Base-by-base conservation (phyloP, 83 land plant genomes). In the Isoetes engelmannii region DNA sequence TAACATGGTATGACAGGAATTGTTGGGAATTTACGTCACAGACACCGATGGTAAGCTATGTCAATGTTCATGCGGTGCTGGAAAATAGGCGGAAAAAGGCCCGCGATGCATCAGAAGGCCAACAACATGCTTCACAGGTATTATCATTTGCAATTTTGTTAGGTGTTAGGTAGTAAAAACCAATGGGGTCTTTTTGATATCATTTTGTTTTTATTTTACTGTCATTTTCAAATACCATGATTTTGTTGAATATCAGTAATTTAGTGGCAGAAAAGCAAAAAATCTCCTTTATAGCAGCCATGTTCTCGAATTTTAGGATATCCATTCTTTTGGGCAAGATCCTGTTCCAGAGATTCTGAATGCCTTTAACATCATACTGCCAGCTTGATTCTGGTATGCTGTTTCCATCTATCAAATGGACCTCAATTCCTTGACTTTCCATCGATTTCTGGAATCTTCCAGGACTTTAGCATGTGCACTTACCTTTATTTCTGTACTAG, bases 371-470 rank as follows among this genome's bases (percentile, higher is more conserved):
- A 7, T 64, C 47, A 48, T 10, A 18, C 50, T 67, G 54, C 63
- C 69, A 67, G 63, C 60, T 67, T 67, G 61, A 46, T 5, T 13
- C 69, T 69, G 72, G 55, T 7, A 54, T 67, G 18, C 54, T 50
- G 17, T 43, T 65, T 57, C 55, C 50, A 15, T 66, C 74, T 48
- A 68, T 45, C 49, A 55, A 19, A 28, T 67, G 44, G 20, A 73
- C 75, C 49, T 74, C 76, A 69, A 94, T 75, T 41, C 99, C 99
- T 48, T 77, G 83, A 45, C 56, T 76, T 91, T 89, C 93, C 99
- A 95, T 46, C 95, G 80, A 57, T 73, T 80, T 42, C 79, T 76
- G 37, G 86, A 86, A 70, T 85, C 87, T 70, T 85, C 85, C 9
- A 89, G 80, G 58, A 87, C 69, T 70, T 85, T 81, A 5, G 82